Percentiles rank a stretch among this genome's conserved stretches.
phyloP scores from a whole-genome alignment of 306 rosid species.

The Cyamopsis tetragonoloba region DNA sequence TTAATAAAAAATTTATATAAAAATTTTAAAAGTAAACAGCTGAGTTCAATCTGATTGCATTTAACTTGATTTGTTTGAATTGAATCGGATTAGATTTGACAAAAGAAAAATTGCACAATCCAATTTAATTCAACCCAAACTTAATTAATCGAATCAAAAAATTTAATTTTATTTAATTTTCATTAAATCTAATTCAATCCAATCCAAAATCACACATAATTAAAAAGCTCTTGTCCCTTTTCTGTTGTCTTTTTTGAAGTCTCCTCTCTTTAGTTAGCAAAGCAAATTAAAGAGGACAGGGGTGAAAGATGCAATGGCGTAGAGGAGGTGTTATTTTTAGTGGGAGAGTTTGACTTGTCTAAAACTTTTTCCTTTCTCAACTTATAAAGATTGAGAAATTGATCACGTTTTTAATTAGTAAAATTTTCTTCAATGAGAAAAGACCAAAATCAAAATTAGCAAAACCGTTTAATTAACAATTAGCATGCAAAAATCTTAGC shows the following conservation, averaged over 20 bases:
- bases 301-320: not conserved
- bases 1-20: no score
- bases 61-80: no score
- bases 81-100: no score
- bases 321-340: slow-evolving; percentile 4
- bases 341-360: not conserved
- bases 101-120: no score
- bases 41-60: no score
- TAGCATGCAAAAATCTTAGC: not conserved
- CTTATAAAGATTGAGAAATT: not conserved
- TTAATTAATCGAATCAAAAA: no score
- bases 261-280: not conserved
- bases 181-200: no score
- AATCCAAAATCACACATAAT: no score
- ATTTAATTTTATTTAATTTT: no score
- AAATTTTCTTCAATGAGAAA: not conserved
- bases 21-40: no score
- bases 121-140: no score
- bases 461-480: not conserved
- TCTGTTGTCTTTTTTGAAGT: not conserved
- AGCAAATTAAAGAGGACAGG: not conserved
- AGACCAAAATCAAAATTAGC: slow-evolving; percentile 18
- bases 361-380: not conserved
- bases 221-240: not conserved
- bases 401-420: slow-evolving; percentile 15